Evolutionary conservation across 202 grass and related monocot genomes (phyloP), one percentile per base, ranked within the genome.

Genomic region (Digitaria exilis): DNA sequence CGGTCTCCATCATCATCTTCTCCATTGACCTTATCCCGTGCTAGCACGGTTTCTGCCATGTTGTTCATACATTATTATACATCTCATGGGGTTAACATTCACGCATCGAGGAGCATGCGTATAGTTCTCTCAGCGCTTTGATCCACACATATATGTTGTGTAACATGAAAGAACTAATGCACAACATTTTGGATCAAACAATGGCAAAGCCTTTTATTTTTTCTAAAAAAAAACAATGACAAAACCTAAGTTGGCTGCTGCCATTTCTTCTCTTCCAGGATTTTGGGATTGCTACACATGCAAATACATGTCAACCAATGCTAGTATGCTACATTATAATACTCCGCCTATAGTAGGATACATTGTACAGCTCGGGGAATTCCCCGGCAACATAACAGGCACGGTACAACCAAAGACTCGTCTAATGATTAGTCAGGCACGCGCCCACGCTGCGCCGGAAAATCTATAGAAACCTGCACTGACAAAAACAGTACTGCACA

Each of bases 11-110:
- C 45, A 58, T 91, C 58, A 62, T 88, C 35, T 91, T 78, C 67
- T 91, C 88, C 76, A 65, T 86, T 69, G 67, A 86, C 84, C 77
- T 83, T 25, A 85, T 91, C 26, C 85, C 89, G 26, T 85, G 89
- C 75, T 91, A 84, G 66, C 21, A 30, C 7, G 1, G 44, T 12
- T n/a, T 35, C 28, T 50, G 25, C 9, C 46, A 7, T 17, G 28
- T 12, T 58, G 57, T 57, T 57, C 24, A 4, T 24, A 24, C 9
- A 12, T 11, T 56, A 12, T 6, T 19, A n/a, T n/a, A 1, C 19
- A 56, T 54, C 43, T 70, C 50, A 13, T 50, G 43, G 76, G 43
- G 6, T 46, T 56, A 28, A 29, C 7, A 11, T 31, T 2, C 25
- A 37, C 11, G 22, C 60, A 46, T 78, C 29, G 4, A 60, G 37